Evolutionary conservation across 805 yeast genomes (phyloP).

Genomic region (Starmerella vitae): DNA sequence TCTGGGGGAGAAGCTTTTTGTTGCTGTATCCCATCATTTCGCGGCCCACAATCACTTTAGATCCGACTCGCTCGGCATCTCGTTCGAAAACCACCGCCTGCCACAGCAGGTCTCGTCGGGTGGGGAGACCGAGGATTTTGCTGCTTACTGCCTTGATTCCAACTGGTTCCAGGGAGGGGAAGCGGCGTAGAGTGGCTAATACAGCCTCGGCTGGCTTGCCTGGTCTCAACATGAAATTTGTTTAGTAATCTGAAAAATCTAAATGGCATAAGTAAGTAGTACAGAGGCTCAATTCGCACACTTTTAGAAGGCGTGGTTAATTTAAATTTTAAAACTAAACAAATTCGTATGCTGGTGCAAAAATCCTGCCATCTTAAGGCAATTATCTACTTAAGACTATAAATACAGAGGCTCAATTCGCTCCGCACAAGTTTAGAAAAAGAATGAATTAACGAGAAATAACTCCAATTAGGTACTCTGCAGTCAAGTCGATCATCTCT

Average conservation of each 20-base stretch:
- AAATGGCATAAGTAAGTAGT: too few relatives aligned
- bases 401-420: too few relatives aligned
- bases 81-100: slow-evolving; percentile 86
- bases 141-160: slow-evolving; percentile 63
- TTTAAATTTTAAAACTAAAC: too few relatives aligned
- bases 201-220: slow-evolving; percentile 50
- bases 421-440: too few relatives aligned
- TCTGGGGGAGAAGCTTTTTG: slow-evolving; percentile 72
- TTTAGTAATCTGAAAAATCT: too few relatives aligned
- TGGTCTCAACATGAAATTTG: slow-evolving; percentile 13
- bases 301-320: too few relatives aligned
- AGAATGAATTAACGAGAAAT: too few relatives aligned
- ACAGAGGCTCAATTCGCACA: too few relatives aligned
- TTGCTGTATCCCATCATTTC: slow-evolving; percentile 76
- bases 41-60: slow-evolving; percentile 77
- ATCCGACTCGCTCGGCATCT: slow-evolving; percentile 77
- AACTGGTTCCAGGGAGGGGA: slow-evolving; percentile 85
- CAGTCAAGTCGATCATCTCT: slow-evolving; percentile 22
- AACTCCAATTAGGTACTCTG: slow-evolving; percentile 17
- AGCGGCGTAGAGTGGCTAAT: slow-evolving; percentile 60
- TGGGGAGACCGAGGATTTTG: slow-evolving; percentile 52
- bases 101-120: slow-evolving; percentile 89
- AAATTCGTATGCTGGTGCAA: too few relatives aligned
- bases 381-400: too few relatives aligned
- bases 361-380: too few relatives aligned